phyloP scores from a whole-genome alignment of 2,329 filamentous ascomycete species.

The Colletotrichum eremochloae region DNA sequence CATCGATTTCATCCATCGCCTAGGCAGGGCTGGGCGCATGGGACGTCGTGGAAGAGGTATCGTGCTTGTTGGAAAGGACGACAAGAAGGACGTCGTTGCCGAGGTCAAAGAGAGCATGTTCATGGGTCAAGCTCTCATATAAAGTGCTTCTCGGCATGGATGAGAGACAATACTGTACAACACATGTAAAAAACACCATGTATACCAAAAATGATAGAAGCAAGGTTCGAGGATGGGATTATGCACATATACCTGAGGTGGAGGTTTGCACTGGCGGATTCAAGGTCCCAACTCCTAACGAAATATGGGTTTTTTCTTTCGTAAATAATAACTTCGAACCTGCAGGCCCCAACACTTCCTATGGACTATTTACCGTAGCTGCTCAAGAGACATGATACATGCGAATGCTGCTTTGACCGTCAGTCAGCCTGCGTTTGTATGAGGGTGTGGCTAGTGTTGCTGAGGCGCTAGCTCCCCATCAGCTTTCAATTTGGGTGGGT shows the following conservation, averaged over 20 bases:
- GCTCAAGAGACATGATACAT: not conserved
- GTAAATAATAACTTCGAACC: not conserved
- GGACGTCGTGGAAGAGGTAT: conserved; percentile 89
- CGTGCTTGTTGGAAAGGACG: conserved; percentile 89
- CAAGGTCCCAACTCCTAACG: conserved; percentile 11
- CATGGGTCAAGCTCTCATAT: conserved; percentile 83
- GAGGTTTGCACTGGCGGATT: conserved; percentile 8
- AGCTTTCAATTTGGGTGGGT: conserved; percentile 13
- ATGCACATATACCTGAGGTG: conserved; percentile 24
- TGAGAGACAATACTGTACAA: conserved; percentile 16
- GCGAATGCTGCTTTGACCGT: not conserved
- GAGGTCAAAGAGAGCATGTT: conserved; percentile 94
- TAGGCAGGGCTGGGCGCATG: conserved; percentile 94
- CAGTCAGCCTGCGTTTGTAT: not conserved
- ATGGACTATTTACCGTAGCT: not conserved
- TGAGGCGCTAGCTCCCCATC: conserved; percentile 35
- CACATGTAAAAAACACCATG: conserved; percentile 24
- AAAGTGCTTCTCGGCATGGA: conserved; percentile 43
- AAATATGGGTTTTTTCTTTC: not conserved
- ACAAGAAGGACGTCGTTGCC: conserved; percentile 88
- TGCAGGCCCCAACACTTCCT: not conserved
- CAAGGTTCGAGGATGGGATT: conserved; percentile 4
- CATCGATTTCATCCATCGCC: conserved; percentile 97
- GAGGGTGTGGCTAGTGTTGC: conserved; percentile 26
- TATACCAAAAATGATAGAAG: conserved; percentile 9